A percentile compares a stretch with the other conserved stretches of the same genome.
phyloP scores from a whole-genome alignment of 2,329 filamentous ascomycete genomes.

The Fusarium sterilihyphosum region DNA sequence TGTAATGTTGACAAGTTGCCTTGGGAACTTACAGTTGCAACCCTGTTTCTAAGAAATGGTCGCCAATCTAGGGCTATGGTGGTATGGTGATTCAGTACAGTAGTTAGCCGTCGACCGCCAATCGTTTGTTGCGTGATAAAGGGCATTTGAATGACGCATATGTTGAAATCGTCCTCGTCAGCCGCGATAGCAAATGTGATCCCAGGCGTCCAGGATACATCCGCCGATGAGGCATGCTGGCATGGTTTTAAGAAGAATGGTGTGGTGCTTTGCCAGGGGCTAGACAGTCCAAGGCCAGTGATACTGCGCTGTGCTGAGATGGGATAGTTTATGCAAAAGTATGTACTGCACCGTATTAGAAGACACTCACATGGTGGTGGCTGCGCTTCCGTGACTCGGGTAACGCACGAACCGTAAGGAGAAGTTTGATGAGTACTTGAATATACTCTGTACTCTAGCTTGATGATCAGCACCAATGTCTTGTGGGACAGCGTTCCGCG shows the following conservation, averaged over 20 bases:
- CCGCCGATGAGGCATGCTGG: slow-evolving; percentile 15
- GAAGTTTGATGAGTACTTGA: slow-evolving; percentile 9
- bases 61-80: not conserved
- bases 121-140: slow-evolving; percentile 8
- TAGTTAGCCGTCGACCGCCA: not conserved
- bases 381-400: slow-evolving; percentile 29
- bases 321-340: slow-evolving; percentile 11
- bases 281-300: not conserved
- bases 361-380: slow-evolving; percentile 34
- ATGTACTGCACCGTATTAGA: not conserved
- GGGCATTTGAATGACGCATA: slow-evolving; percentile 11
- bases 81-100: not conserved
- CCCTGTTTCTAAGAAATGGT: not conserved
- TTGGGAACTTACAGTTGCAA: not conserved
- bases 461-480: slow-evolving; percentile 24
- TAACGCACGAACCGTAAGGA: slow-evolving; percentile 34
- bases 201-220: slow-evolving; percentile 18
- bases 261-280: slow-evolving; percentile 15
- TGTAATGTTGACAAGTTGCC: not conserved
- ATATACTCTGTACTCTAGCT: not conserved
- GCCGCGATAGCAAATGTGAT: slow-evolving; percentile 26
- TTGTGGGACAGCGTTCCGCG: slow-evolving; percentile 6
- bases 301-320: slow-evolving; percentile 1
- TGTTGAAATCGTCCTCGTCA: slow-evolving; percentile 18
- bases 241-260: slow-evolving; percentile 10